These are phyloP conservation scores for Astrothelium subdiscretum DNA, from an alignment of 495 filamentous ascomycete species.

Conservation along the genomic window DNA sequence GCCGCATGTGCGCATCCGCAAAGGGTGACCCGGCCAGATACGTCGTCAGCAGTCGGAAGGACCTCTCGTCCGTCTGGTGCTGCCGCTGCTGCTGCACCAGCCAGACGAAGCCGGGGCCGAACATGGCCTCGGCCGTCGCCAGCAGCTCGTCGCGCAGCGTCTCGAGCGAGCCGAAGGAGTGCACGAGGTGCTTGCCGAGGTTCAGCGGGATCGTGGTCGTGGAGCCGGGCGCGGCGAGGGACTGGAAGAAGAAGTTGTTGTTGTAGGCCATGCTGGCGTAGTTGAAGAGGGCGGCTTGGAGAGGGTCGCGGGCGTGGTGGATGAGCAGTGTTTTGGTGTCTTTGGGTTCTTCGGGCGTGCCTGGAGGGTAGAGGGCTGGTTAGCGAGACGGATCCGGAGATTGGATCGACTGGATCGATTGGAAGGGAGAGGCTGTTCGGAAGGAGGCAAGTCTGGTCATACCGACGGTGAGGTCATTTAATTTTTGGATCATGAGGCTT, in stretches of 20 bases:
- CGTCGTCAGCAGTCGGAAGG: slow-evolving; percentile 72
- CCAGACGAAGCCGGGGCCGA: slow-evolving; percentile 95
- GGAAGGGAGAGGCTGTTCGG: too few species aligned
- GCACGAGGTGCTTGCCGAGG: slow-evolving; percentile 40
- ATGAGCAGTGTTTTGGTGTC: slow-evolving; percentile 57
- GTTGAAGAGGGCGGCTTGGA: slow-evolving; percentile 75
- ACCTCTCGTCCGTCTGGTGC: too few species aligned
- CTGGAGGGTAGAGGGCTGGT: slow-evolving; percentile 1
- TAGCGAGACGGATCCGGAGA: neutral
- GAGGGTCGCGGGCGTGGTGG: slow-evolving; percentile 64
- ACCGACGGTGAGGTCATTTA: slow-evolving; percentile 68
- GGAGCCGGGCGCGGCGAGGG: slow-evolving; percentile 24
- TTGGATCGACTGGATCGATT: too few species aligned
- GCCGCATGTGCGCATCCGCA: slow-evolving; percentile 68
- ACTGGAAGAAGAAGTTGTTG: slow-evolving; percentile 90
- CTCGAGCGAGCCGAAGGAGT: slow-evolving; percentile 67
- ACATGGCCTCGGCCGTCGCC: slow-evolving; percentile 77
- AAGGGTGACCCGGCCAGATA: slow-evolving; percentile 89
- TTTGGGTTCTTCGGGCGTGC: slow-evolving; percentile 46
- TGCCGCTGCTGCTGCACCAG: slow-evolving; percentile 45
- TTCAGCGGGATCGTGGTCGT: slow-evolving; percentile 7
- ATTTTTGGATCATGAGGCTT: slow-evolving; percentile 52
- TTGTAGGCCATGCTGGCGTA: slow-evolving; percentile 91
- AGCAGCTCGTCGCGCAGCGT: slow-evolving; percentile 70
- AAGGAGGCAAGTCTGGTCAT: too few species aligned